These are phyloP conservation scores for Fusarium keratoplasticum DNA, from an alignment of 2,329 filamentous ascomycete genomes.

Conservation along the genomic window DNA sequence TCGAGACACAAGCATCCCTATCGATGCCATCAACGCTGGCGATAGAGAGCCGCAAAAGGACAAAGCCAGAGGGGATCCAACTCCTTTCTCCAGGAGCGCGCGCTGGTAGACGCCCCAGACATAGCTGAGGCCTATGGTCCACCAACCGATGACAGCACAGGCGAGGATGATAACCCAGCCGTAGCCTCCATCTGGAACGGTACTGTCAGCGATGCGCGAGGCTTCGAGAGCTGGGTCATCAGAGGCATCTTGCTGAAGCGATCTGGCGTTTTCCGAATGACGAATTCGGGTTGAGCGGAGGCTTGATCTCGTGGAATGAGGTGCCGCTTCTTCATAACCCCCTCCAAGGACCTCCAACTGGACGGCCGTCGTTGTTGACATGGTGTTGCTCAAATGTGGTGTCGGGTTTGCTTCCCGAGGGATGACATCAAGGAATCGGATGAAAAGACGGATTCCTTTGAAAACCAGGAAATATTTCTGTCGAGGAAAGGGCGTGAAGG, in stretches of 20 bases:
- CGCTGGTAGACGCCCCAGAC: constrained; percentile 72
- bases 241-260: neutral
- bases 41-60: constrained; percentile 67
- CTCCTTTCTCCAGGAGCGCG: constrained; percentile 61
- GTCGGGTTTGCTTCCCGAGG: neutral
- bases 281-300: constrained; percentile 24
- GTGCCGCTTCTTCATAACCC: neutral
- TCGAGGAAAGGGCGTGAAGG: neutral
- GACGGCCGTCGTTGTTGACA: constrained; percentile 30
- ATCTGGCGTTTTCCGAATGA: neutral
- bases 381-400: neutral
- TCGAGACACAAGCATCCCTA: constrained; percentile 26
- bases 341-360: constrained; percentile 28
- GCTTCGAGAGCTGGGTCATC: constrained; percentile 38
- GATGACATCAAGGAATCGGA: neutral
- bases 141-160: constrained; percentile 51
- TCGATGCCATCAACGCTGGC: constrained; percentile 32
- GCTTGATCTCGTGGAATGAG: neutral
- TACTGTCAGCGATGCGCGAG: constrained; percentile 34
- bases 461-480: neutral
- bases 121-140: constrained; percentile 68
- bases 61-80: constrained; percentile 62
- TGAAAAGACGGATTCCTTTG: neutral
- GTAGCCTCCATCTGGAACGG: constrained; percentile 44
- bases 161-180: constrained; percentile 44